Percentiles rank a stretch among this genome's conserved stretches.
These are phyloP conservation scores for Penicillium thymicola DNA, from an alignment of 2,329 filamentous ascomycete genomes.

Conservation along the genomic window DNA sequence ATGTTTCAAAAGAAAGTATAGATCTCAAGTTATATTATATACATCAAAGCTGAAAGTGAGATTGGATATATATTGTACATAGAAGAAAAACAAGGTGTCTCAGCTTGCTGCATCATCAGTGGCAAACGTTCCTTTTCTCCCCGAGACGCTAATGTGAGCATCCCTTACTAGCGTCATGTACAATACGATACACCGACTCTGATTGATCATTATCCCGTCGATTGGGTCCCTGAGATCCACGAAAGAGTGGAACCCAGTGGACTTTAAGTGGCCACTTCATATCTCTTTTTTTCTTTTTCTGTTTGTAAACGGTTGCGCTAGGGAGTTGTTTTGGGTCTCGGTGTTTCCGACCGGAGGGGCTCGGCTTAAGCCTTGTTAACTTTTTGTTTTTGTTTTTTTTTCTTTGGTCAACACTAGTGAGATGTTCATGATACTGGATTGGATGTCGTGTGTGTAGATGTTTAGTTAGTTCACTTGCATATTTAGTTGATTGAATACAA, in stretches of 20 bases:
- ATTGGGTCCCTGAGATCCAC: constrained; percentile 14
- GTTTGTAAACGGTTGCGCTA: constrained; percentile 22
- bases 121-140: constrained; percentile 20
- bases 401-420: background rate
- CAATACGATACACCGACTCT: constrained; percentile 10
- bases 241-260: background rate
- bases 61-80: background rate
- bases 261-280: constrained; percentile 1
- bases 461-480: background rate
- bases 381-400: background rate
- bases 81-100: constrained; percentile 3
- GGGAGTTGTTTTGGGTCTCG: constrained; percentile 23
- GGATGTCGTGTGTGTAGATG: background rate
- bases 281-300: background rate
- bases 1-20: background rate
- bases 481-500: background rate
- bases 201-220: constrained; percentile 4
- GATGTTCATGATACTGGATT: background rate
- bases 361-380: constrained; percentile 8
- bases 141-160: constrained; percentile 21
- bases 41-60: background rate
- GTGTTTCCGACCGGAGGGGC: constrained; percentile 18
- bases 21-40: background rate
- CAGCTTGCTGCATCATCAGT: constrained; percentile 13
- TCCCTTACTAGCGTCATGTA: constrained; percentile 18